Base-by-base conservation (phyloP, 1,284 basidiomycete genomes). In the Moniliella sp. region DNA sequence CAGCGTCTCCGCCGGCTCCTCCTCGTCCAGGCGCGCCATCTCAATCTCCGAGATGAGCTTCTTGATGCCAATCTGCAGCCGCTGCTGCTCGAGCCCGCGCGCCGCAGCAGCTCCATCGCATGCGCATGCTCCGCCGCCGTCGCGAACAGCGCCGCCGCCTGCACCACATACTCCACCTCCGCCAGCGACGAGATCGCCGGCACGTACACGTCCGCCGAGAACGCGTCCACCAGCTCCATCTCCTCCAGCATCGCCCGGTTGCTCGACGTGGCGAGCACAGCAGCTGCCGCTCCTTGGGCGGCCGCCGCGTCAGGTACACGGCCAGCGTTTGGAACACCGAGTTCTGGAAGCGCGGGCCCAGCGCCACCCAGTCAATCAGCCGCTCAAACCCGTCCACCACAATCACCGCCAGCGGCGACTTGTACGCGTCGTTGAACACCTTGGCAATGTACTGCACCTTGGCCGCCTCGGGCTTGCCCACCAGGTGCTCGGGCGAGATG, bases 321-420 rank as follows among this genome's bases (percentile, higher is more conserved):
- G 93, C 68, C 11, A 99, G 65, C 0, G 86, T 71, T 62, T 97
- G 91, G 19, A 99, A 66, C 7, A 97, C 81, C 9, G 75, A 68
- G 59, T 97, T 97, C 2, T 83, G 91, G 67, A 94, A 99, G 32
- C 86, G 70, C 11, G 80, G 83, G 1, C 88, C 88, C 62, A 99
- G 79, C 3, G 86, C 82, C n/a, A 86, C 86, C 78, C 83, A 99
- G 33, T 57, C 56, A 32, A 59, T 42, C 17, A 59, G 53, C 41
- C 57, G 57, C 33, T 59, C 56, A 16, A 59, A 50, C 34, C 42
- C 47, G 44, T 99, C 91, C n/a, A 99, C 76, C 9, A 99, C 83
- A 37, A 99, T 75, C 8, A 94, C 80, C 56, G 84, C 93, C 47
- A 91, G 57, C 3, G 88, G 86, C 67, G 79, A 83, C 70, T 94